Evolutionary conservation across 768 basidiomycete species (phyloP).

Genomic region (Pleurotus ostreatus): DNA sequence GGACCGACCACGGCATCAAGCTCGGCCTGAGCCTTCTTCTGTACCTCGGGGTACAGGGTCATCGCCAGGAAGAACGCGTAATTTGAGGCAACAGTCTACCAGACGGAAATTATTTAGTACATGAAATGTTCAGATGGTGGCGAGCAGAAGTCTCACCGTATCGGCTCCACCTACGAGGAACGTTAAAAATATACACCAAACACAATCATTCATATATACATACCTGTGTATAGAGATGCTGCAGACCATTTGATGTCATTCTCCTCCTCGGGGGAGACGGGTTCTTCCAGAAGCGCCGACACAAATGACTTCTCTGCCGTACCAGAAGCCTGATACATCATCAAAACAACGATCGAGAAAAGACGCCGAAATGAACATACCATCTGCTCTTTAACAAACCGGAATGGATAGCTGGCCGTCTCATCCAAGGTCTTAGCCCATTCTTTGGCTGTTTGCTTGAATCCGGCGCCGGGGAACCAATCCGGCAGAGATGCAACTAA

Average conservation of each 20-base stretch:
- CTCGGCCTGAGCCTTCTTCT: neutral
- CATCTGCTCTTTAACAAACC: constrained; percentile 40
- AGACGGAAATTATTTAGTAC: too few relatives aligned
- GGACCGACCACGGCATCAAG: neutral
- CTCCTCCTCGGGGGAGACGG: constrained; percentile 26
- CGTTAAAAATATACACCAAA: neutral
- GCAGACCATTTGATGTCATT: constrained; percentile 39
- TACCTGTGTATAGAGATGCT: constrained; percentile 38
- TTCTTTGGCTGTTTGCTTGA: constrained; percentile 41
- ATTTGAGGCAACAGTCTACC: neutral
- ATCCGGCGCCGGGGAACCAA: constrained; percentile 59
- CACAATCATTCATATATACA: neutral
- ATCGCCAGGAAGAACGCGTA: constrained; percentile 5
- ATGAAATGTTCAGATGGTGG: too few relatives aligned
- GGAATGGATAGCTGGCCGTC: constrained; percentile 44
- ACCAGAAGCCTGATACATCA: constrained; percentile 16
- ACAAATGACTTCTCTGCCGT: constrained; percentile 30
- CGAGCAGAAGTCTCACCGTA: neutral
- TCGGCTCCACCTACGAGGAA: neutral
- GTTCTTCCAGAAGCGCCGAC: constrained; percentile 27
- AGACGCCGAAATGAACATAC: neutral
- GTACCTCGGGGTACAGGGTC: constrained; percentile 1
- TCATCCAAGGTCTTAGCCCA: constrained; percentile 38
- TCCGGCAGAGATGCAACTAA: constrained; percentile 43
- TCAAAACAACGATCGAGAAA: too few relatives aligned